Conservation (phyloP, 495 filamentous ascomycete genomes). For the Xylaria intraflava region DNA sequence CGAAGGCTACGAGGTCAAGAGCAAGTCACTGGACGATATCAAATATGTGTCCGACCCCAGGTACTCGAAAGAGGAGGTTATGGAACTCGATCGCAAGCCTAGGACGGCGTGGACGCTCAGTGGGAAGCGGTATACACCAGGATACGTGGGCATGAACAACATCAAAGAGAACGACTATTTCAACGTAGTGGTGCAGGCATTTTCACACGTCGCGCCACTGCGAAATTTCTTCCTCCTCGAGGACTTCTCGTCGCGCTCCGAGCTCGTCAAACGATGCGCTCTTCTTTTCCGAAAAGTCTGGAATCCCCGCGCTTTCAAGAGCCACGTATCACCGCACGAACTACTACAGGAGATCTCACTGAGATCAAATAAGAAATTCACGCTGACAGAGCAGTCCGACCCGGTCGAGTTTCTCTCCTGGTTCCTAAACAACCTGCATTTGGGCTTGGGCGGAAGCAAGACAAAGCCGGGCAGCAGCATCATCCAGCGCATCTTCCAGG, state of each 20-base stretch:
- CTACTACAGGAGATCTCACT: slow-evolving; percentile 91
- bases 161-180: slow-evolving; percentile 99
- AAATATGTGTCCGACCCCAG: slow-evolving; percentile 96
- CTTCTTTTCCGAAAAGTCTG: slow-evolving; percentile 95
- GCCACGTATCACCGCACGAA: slow-evolving; percentile 95
- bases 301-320: slow-evolving; percentile 95
- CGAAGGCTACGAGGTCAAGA: slow-evolving; percentile 94
- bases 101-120: slow-evolving; percentile 69
- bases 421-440: slow-evolving; percentile 94
- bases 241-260: slow-evolving; percentile 50
- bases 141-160: slow-evolving; percentile 98
- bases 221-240: slow-evolving; percentile 92
- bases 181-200: slow-evolving; percentile 90
- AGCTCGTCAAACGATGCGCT: slow-evolving; percentile 70
- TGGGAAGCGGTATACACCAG: slow-evolving; percentile 79
- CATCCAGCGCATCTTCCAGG: slow-evolving; percentile 89
- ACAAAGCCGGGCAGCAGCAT: slow-evolving; percentile 76
- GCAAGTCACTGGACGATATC: slow-evolving; percentile 94
- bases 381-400: slow-evolving; percentile 84
- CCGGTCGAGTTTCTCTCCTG: slow-evolving; percentile 94
- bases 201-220: slow-evolving; percentile 83
- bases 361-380: slow-evolving; percentile 85
- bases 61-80: slow-evolving; percentile 70
- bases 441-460: slow-evolving; percentile 82
- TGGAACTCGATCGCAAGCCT: slow-evolving; percentile 70